Percentiles rank a stretch among this genome's conserved stretches.
phyloP scores from a whole-genome alignment of 352 stramenopile genomes.

The Globisporangium paddicum region DNA sequence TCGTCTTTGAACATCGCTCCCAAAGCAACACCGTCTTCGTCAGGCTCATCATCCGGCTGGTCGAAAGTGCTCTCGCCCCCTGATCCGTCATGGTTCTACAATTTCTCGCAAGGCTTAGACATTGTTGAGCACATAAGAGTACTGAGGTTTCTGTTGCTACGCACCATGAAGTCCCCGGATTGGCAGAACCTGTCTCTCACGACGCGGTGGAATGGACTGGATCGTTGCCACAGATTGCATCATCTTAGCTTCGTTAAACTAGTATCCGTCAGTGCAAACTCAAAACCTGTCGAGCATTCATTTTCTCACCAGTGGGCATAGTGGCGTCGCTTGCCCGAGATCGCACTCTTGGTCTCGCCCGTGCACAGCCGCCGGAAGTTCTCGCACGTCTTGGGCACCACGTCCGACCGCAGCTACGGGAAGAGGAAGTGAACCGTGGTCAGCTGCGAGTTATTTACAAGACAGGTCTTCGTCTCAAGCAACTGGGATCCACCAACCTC shows the following conservation, averaged over 20 bases:
- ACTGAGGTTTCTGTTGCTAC: background rate
- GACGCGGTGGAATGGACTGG: constrained; percentile 87
- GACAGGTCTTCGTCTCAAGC: background rate
- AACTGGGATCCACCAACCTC: constrained; percentile 36
- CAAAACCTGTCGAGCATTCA: constrained; percentile 4
- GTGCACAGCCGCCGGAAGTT: constrained; percentile 97
- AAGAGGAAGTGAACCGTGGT: background rate
- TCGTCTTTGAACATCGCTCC: constrained; percentile 88
- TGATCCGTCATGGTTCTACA: constrained; percentile 67
- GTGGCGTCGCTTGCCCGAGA: constrained; percentile 49
- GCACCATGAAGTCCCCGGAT: constrained; percentile 87
- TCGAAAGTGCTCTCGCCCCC: constrained; percentile 87
- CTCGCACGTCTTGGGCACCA: constrained; percentile 93
- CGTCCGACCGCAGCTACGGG: constrained; percentile 86
- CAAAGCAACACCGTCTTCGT: constrained; percentile 7
- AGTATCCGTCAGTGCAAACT: constrained; percentile 2
- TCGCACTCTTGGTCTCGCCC: constrained; percentile 72
- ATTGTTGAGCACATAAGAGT: too few relatives aligned
- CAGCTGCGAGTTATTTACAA: background rate
- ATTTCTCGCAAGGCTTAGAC: background rate
- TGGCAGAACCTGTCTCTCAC: constrained; percentile 90
- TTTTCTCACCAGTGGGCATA: constrained; percentile 41
- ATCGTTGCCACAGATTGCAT: background rate
- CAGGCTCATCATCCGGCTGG: constrained; percentile 10
- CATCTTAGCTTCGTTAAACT: background rate